Evolutionary conservation across 148 eudicot genomes (phyloP), one percentile per base, ranked within the genome.

Genomic region (Chenopodium suecicum): DNA sequence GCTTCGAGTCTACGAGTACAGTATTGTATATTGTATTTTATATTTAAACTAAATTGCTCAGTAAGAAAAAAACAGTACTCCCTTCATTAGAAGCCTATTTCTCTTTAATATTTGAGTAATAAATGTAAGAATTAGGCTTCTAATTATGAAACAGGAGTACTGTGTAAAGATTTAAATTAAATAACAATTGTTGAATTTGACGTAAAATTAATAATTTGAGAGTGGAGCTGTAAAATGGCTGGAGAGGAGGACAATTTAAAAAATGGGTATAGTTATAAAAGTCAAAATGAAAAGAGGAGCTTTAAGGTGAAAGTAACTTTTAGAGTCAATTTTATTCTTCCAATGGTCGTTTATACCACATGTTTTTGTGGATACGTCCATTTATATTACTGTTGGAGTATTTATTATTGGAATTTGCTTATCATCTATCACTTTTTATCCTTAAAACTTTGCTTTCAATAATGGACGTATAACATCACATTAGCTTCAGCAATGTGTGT

Each of bases 221-320:
- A 79, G 48, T 66, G 63, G 79, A 23, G 71, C 56, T 65, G 72
- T 79, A 72, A 64, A 71, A 19, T 29, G 74, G 65, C 25, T 44
- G 60, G 37, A 44, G 63, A 27, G 62, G 44, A 66, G 41, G 80
- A 77, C 71, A 66, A 31, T 31, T 31, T 31, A 1, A 81, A 81
- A 22, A 34, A n/a, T 23, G 34, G 8, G 47, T n/a, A 34, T 72
- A 22, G 9, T 29, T 25, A 1, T 27, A 25, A 78, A 78, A 79
- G 84, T 77, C 84, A 77, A 82, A 56, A 19, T 72, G 48, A 72
- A 62, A 78, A 37, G 37, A 54, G 25, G 44, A 72, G n/a, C 52
- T 47, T 65, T 71, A 19, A 31, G 54, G 78, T 50, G 48, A 78
- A 78, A 71, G 74, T 60, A 60, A 80, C 72, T 56, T 70, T 67